A percentile compares a stretch with the other conserved stretches of the same genome.
Evolutionary conservation across 2,329 filamentous ascomycete species (phyloP).

Genomic region (Penicillium sp.): DNA sequence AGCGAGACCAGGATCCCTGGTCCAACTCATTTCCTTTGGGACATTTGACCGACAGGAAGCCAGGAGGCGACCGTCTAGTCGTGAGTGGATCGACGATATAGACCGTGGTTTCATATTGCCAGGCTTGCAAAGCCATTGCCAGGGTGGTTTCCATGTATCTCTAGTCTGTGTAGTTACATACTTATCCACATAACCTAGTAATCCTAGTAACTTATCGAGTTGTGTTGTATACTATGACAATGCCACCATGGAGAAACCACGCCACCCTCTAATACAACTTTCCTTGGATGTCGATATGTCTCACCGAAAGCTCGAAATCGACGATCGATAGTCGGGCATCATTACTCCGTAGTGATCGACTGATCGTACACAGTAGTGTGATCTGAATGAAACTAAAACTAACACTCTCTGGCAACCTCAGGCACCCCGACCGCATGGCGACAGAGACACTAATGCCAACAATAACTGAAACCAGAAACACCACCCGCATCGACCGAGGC

Average conservation of each 20-base stretch:
- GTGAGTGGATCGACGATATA: background rate
- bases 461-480: conserved; percentile 2
- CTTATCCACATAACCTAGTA: too few species aligned
- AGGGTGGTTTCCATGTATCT: too few species aligned
- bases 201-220: too few species aligned
- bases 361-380: background rate
- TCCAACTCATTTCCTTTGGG: background rate
- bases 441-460: background rate
- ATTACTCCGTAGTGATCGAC: background rate
- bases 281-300: background rate
- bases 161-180: too few species aligned
- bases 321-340: background rate
- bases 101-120: background rate
- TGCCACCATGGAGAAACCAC: too few species aligned
- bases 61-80: background rate
- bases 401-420: background rate
- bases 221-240: too few species aligned
- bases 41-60: background rate
- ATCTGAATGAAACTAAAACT: background rate
- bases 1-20: conserved; percentile 8
- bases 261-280: conserved; percentile 11
- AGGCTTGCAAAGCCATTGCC: background rate
- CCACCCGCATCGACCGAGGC: conserved; percentile 1
- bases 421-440: background rate
- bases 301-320: conserved; percentile 1